These are phyloP conservation scores for Suhomyces anneliseae DNA, from an alignment of 1,139 yeast species.

Conservation along the genomic window DNA sequence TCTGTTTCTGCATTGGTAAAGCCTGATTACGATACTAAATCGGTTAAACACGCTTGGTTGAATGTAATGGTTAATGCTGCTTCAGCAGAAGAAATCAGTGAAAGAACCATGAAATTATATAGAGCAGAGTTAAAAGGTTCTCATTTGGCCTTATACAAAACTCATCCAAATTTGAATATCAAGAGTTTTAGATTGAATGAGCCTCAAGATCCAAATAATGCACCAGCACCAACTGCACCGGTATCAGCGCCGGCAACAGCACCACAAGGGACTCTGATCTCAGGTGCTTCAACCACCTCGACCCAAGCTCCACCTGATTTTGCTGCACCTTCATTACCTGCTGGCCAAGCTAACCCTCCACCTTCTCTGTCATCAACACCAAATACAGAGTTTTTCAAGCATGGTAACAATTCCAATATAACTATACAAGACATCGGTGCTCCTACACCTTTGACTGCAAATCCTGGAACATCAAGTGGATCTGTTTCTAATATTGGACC, in stretches of 20 bases:
- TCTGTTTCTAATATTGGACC: background rate
- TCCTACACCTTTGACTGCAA: conserved; percentile 6
- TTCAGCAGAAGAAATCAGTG: conserved; percentile 35
- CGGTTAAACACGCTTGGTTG: conserved; percentile 42
- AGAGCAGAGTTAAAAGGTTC: conserved; percentile 71
- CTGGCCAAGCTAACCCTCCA: conserved; percentile 5
- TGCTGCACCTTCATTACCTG: conserved; percentile 7
- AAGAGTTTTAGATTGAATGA: conserved; percentile 38
- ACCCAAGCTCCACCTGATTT: conserved; percentile 3
- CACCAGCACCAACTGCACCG: background rate
- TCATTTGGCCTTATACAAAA: conserved; percentile 54
- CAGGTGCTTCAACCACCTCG: background rate
- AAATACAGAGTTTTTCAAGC: conserved; percentile 15
- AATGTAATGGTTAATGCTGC: conserved; percentile 41
- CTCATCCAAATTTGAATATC: conserved; percentile 49
- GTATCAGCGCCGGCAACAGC: background rate
- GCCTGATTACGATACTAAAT: conserved; percentile 35
- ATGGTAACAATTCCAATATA: conserved; percentile 17
- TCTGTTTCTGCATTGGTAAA: conserved; percentile 25
- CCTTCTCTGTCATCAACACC: conserved; percentile 11
- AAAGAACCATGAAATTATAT: conserved; percentile 44
- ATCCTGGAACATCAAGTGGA: conserved; percentile 5
- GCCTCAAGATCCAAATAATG: conserved; percentile 2
- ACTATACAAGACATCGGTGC: conserved; percentile 16
- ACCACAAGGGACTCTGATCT: background rate